These are phyloP conservation scores for Obba rivulosa DNA, from an alignment of 768 basidiomycete genomes.

Conservation along the genomic window DNA sequence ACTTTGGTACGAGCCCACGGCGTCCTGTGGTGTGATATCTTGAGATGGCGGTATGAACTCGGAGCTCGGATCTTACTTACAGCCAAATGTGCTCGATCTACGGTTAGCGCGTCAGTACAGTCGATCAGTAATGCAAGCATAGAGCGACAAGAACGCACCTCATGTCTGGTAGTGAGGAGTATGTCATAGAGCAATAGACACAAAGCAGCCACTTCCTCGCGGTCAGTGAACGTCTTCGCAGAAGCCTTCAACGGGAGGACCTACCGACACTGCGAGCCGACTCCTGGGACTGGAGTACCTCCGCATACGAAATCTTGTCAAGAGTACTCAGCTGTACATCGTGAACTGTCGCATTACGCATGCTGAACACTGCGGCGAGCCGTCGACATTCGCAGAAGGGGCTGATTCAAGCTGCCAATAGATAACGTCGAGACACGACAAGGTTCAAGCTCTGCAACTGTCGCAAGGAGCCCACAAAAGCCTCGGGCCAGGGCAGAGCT, in stretches of 20 bases:
- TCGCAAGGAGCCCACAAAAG: no score
- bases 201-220: slow-evolving; percentile 7
- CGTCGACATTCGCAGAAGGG: no score
- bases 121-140: neutral
- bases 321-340: no score
- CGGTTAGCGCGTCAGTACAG: neutral
- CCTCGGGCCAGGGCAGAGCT: no score
- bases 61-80: slow-evolving; percentile 3
- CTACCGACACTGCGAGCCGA: slow-evolving; percentile 4
- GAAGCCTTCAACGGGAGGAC: neutral
- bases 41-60: neutral
- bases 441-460: no score
- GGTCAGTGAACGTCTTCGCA: neutral
- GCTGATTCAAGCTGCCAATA: no score
- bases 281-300: slow-evolving; percentile 4
- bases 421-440: no score
- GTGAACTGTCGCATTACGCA: no score
- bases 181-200: slow-evolving; percentile 10
- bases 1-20: slow-evolving; percentile 9
- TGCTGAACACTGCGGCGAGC: no score
- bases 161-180: slow-evolving; percentile 6
- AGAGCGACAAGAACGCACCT: slow-evolving; percentile 7
- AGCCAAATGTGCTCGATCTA: slow-evolving; percentile 10
- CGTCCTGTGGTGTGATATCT: slow-evolving; percentile 2
- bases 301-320: neutral